Base-by-base conservation (phyloP, 495 filamentous ascomycete genomes). In the Xylaria nigripes region DNA sequence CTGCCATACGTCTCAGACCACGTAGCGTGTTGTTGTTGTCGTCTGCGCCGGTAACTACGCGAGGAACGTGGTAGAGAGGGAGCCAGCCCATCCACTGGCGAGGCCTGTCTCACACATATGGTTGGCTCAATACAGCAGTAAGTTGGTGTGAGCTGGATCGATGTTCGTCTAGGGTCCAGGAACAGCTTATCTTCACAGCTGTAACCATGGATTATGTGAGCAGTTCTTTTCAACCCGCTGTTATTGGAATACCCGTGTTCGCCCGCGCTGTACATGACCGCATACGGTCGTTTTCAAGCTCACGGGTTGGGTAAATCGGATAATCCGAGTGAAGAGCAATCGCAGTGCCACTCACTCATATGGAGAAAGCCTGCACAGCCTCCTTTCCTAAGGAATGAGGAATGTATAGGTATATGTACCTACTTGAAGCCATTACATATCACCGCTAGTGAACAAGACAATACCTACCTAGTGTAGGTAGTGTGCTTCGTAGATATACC, bases 311-410 rank as follows among this genome's bases (percentile, higher is more conserved):
- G 6, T 10, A 30, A 52, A 25, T 15, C 9, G 50, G 1, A 13
- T 22, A 24, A 10, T 8, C 29, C 3, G 19, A 19, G 24, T 47
- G 32, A 36, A 13, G 18, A 43, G 15, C 7, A 47, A 12, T 16
- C 18, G 32, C 21, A 10, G 34, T 19, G 44, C 32, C 32, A 5
- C 32, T 34, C 23, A 41, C 43, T 40, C 29, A 30, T 47, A 5
- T 16, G 13, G 18, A 42, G 42, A 24, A 10, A 6, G 16, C 10
- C 27, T 30, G 32, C 0, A 21, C 24, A 6, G 32, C 23, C 24
- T 48, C 44, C 41, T 48, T 46, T 53, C 51, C 42, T 6, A 23
- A 48, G 34, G 51, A 54, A 54, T 48, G 44, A 24, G 40, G 12
- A n/a, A 24, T 24, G 32, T 29, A 21, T 23, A 15, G 41, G 16